These are phyloP conservation scores for Vitis riparia DNA, from an alignment of 164 flowering plant genomes.

Conservation along the genomic window DNA sequence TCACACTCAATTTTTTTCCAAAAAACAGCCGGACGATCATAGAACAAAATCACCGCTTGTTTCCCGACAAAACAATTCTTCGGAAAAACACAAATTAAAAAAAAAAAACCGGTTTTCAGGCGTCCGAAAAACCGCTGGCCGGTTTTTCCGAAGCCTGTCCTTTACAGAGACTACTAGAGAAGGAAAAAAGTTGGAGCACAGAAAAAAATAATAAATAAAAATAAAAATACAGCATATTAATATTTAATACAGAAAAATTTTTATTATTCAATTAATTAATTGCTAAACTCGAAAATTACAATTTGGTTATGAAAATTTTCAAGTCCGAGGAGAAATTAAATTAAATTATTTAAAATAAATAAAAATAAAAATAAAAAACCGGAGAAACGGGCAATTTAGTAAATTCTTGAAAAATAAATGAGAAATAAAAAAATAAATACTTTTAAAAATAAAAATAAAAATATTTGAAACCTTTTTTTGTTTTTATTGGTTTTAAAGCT, in stretches of 20 bases:
- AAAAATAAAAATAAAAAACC: background rate
- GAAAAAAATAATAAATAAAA: background rate
- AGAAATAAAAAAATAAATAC: slow-evolving; percentile 4
- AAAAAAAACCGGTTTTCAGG: background rate
- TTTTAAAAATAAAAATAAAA: background rate
- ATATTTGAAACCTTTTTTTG: background rate
- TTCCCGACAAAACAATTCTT: slow-evolving; percentile 7
- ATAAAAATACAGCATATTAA: background rate
- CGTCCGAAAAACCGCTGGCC: slow-evolving; percentile 4
- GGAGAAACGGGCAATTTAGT: slow-evolving; percentile 4
- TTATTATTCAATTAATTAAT: slow-evolving; percentile 10
- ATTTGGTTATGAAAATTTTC: slow-evolving; percentile 23
- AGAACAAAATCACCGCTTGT: slow-evolving; percentile 5
- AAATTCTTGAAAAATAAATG: too few relatives aligned
- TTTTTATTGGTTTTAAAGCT: slow-evolving; percentile 19
- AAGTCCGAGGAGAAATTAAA: slow-evolving; percentile 26
- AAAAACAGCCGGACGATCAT: background rate
- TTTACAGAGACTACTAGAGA: background rate
- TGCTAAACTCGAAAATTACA: slow-evolving; percentile 24
- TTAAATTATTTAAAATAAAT: background rate
- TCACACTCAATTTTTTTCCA: background rate
- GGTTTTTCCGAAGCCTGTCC: slow-evolving; percentile 3
- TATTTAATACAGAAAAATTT: background rate
- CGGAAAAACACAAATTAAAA: background rate
- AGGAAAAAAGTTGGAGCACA: slow-evolving; percentile 1